phyloP scores from a whole-genome alignment of 1,284 basidiomycete species.

The Trichosporon inkin region DNA sequence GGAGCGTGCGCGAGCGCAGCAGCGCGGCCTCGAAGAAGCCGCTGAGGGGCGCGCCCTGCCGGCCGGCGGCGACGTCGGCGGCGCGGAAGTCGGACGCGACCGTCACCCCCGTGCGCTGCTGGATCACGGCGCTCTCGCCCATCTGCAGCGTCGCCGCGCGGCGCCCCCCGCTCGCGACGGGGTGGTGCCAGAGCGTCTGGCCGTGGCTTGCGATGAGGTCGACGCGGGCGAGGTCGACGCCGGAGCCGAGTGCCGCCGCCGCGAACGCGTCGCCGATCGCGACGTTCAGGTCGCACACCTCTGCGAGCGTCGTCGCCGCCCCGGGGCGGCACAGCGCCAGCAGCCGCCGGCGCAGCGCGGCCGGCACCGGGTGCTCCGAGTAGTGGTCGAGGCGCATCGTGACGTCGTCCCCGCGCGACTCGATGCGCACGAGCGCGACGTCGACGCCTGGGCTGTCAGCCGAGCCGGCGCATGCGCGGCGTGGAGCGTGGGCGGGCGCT shows the following conservation, averaged over 20 bases:
- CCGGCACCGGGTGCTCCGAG: slow-evolving; percentile 14
- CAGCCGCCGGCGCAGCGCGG: background rate
- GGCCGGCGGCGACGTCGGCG: slow-evolving; percentile 26
- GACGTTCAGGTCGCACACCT: slow-evolving; percentile 21
- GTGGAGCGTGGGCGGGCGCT: background rate
- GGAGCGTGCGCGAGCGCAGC: slow-evolving; percentile 20
- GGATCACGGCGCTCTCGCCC: slow-evolving; percentile 12
- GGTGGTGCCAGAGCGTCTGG: slow-evolving; percentile 21
- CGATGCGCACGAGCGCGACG: background rate
- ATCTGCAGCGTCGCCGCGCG: slow-evolving; percentile 17
- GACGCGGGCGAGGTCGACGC: slow-evolving; percentile 10
- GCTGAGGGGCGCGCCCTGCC: slow-evolving; percentile 27
- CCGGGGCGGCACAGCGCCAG: background rate
- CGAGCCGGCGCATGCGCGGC: too few species aligned
- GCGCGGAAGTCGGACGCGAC: slow-evolving; percentile 27
- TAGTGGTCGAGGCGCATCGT: slow-evolving; percentile 9
- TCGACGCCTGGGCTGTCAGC: background rate
- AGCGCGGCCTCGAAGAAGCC: slow-evolving; percentile 28
- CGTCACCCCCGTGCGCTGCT: slow-evolving; percentile 22
- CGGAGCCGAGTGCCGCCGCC: slow-evolving; percentile 2
- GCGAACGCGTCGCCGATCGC: slow-evolving; percentile 18
- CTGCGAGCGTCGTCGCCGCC: slow-evolving; percentile 10
- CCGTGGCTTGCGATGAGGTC: slow-evolving; percentile 23
- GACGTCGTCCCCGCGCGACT: slow-evolving; percentile 12
- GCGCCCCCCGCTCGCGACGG: background rate